These are phyloP conservation scores for Penicillium flavigenum DNA, from an alignment of 495 filamentous ascomycete species.

Conservation along the genomic window DNA sequence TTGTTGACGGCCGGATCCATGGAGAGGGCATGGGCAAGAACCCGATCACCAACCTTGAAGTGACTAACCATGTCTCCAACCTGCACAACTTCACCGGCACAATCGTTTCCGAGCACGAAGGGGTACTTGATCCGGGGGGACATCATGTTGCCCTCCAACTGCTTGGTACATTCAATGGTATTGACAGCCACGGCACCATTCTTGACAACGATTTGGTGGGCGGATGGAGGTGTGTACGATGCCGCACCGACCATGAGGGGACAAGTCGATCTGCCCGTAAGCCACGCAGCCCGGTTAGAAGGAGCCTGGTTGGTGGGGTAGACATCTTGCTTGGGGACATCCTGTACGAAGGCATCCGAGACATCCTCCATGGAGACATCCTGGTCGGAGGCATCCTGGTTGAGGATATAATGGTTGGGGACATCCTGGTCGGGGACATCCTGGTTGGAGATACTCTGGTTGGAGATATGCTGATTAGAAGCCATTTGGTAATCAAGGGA, in stretches of 20 bases:
- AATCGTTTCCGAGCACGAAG: conserved; percentile 52
- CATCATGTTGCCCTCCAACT: conserved; percentile 26
- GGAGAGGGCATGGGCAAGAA: conserved; percentile 12
- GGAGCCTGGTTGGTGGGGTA: not conserved
- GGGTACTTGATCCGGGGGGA: conserved; percentile 43
- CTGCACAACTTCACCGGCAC: conserved; percentile 53
- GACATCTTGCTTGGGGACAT: too few species aligned
- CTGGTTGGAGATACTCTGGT: not conserved
- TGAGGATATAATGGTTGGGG: too few species aligned
- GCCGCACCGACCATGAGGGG: conserved; percentile 1
- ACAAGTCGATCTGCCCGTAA: not conserved
- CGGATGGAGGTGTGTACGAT: conserved; percentile 1
- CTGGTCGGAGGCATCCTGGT: not conserved
- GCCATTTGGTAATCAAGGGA: too few species aligned
- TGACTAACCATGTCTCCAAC: conserved; percentile 40
- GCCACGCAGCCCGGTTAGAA: conserved; percentile 13
- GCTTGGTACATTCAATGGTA: conserved; percentile 48
- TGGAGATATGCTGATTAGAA: not conserved
- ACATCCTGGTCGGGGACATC: too few species aligned
- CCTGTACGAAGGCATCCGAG: too few species aligned
- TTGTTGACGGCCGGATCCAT: conserved; percentile 8
- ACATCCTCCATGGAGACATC: not conserved
- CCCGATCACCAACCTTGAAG: conserved; percentile 26
- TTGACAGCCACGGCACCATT: conserved; percentile 48
- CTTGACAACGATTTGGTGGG: conserved; percentile 37